phyloP scores from a whole-genome alignment of 2,329 filamentous ascomycete species.

The Nemania sp. region DNA sequence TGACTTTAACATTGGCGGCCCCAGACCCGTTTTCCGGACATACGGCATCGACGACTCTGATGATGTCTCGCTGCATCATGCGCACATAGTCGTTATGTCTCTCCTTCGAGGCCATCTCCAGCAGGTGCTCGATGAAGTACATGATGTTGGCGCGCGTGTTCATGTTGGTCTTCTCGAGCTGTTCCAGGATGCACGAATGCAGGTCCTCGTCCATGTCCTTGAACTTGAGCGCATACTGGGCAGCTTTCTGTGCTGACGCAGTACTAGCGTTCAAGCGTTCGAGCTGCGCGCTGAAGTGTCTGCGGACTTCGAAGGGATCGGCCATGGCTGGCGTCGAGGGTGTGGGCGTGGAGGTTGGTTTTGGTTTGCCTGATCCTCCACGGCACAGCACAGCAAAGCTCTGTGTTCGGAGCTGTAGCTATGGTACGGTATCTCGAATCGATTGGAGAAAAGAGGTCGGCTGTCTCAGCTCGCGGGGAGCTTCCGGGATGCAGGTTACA shows the following conservation, averaged over 20 bases:
- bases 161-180: constrained; percentile 92
- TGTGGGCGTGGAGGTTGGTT: not conserved
- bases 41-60: constrained; percentile 88
- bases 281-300: constrained; percentile 91
- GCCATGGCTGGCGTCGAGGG: constrained; percentile 51
- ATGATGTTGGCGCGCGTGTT: constrained; percentile 98
- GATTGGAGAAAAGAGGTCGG: not conserved
- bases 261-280: constrained; percentile 90
- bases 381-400: not conserved
- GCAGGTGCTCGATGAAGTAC: constrained; percentile 96
- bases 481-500: no score
- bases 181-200: constrained; percentile 95
- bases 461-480: constrained; percentile 23
- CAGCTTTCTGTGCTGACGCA: constrained; percentile 86
- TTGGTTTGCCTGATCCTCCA: not conserved
- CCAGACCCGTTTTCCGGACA: constrained; percentile 84
- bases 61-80: constrained; percentile 94
- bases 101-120: constrained; percentile 80
- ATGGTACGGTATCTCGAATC: no score
- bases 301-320: constrained; percentile 96
- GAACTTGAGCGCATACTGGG: constrained; percentile 92
- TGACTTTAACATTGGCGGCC: constrained; percentile 91
- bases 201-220: constrained; percentile 95
- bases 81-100: constrained; percentile 79
- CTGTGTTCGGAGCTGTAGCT: no score